phyloP scores from a whole-genome alignment of 108 stramenopile species.

The Ochromonas danica region DNA sequence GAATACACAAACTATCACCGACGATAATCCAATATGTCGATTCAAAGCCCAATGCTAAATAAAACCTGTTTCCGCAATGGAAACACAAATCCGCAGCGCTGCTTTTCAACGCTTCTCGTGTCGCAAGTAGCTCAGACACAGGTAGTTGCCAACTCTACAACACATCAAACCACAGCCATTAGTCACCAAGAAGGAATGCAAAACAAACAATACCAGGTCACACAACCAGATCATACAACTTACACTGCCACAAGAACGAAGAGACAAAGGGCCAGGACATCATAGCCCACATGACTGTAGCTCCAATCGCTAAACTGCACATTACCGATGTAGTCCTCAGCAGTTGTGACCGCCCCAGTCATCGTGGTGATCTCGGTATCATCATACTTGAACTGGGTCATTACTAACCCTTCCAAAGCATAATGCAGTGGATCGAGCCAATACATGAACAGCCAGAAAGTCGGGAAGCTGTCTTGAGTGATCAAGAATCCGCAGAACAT shows the following conservation, averaged over 20 bases:
- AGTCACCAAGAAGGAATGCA: no score
- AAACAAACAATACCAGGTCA: no score
- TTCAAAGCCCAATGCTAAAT: no score
- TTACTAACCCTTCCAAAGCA: no score
- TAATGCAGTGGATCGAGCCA: not conserved
- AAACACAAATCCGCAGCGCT: no score
- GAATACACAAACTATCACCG: no score
- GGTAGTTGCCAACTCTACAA: not conserved
- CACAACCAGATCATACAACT: no score
- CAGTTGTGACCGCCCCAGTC: not conserved
- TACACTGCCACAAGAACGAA: not conserved
- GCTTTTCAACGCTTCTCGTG: not conserved
- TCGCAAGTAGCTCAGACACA: not conserved
- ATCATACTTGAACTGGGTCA: constrained; percentile 19
- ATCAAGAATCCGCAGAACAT: constrained; percentile 28
- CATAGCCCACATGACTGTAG: not conserved
- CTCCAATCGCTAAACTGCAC: not conserved
- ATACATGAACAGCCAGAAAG: no score
- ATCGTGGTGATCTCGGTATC: not conserved
- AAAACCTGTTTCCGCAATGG: no score
- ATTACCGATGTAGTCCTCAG: not conserved
- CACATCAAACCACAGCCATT: not conserved
- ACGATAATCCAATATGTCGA: no score
- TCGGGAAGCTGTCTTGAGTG: not conserved
- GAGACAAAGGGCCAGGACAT: not conserved